Percentiles rank a stretch among this genome's conserved stretches.
Evolutionary conservation across 2,329 filamentous ascomycete species (phyloP).

Genomic region (Xylaria sp.): DNA sequence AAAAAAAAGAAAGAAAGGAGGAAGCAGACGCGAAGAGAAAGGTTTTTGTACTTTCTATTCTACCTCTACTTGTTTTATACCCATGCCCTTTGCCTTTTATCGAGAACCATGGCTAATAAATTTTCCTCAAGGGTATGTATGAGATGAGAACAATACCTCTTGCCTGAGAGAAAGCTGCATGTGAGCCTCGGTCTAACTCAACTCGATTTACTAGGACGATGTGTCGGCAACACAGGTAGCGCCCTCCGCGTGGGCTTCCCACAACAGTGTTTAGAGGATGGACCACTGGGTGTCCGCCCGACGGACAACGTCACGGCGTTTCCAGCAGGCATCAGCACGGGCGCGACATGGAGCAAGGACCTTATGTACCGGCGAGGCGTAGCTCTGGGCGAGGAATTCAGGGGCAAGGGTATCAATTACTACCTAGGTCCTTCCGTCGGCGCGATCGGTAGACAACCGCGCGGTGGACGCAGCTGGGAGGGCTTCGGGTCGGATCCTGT

Average conservation of each 20-base stretch:
- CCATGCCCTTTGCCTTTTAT: neutral
- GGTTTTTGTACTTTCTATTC: neutral
- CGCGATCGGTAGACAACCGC: constrained; percentile 72
- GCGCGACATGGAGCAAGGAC: constrained; percentile 76
- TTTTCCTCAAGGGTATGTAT: constrained; percentile 36
- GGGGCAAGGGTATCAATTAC: constrained; percentile 75
- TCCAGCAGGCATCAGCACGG: constrained; percentile 77
- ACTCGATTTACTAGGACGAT: constrained; percentile 53
- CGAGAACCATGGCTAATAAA: neutral
- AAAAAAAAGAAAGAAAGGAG: too few species aligned
- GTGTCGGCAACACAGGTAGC: constrained; percentile 78
- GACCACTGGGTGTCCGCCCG: constrained; percentile 72
- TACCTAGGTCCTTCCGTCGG: constrained; percentile 74
- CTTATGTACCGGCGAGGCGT: constrained; percentile 72
- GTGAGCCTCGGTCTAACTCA: constrained; percentile 10
- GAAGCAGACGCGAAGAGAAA: too few species aligned
- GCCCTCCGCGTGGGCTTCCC: constrained; percentile 73
- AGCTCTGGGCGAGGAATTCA: constrained; percentile 72
- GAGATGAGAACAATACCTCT: neutral
- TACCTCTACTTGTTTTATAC: neutral
- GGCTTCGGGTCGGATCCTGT: constrained; percentile 74
- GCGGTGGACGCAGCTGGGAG: constrained; percentile 78
- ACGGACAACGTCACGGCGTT: constrained; percentile 79
- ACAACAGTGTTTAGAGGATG: constrained; percentile 74
- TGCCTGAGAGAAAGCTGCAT: neutral